phyloP scores from a whole-genome alignment of 1,139 yeast species.

The Spathaspora jeffriesii region DNA sequence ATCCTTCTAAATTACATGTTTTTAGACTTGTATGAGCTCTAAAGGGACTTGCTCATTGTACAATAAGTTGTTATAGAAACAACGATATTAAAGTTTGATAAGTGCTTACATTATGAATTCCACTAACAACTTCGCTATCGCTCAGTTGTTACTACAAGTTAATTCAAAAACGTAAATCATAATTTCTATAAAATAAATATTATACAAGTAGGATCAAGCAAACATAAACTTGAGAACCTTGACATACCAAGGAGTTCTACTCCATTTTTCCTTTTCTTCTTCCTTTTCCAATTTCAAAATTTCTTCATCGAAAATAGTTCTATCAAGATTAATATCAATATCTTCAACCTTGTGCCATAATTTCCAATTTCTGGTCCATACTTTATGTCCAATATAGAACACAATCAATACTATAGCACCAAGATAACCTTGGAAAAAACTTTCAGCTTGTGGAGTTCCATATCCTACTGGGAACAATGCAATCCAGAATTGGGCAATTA shows the following conservation, averaged over 20 bases:
- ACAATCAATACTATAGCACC: slow-evolving; percentile 35
- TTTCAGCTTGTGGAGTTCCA: slow-evolving; percentile 25
- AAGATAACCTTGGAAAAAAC: slow-evolving; percentile 38
- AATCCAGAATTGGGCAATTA: slow-evolving; percentile 45
- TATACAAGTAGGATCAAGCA: slow-evolving; percentile 9
- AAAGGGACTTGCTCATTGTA: too few species aligned
- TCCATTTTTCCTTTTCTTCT: slow-evolving; percentile 30
- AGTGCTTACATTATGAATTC: too few species aligned
- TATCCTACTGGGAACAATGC: slow-evolving; percentile 39
- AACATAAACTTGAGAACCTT: slow-evolving; percentile 24
- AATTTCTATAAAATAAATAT: slow-evolving; percentile 1
- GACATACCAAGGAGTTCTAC: slow-evolving; percentile 23
- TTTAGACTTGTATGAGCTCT: too few species aligned
- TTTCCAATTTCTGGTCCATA: slow-evolving; percentile 33
- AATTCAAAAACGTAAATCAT: background rate
- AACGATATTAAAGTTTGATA: too few species aligned
- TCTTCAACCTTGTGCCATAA: slow-evolving; percentile 29
- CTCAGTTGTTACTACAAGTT: background rate
- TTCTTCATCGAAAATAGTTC: slow-evolving; percentile 40
- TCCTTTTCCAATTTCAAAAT: slow-evolving; percentile 35
- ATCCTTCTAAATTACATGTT: too few species aligned
- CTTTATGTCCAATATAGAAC: slow-evolving; percentile 37
- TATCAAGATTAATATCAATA: slow-evolving; percentile 33
- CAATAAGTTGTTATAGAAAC: too few species aligned
- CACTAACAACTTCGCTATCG: too few species aligned